phyloP scores from a whole-genome alignment of 2,329 filamentous ascomycete species.

The Aureobasidium subglaciale region DNA sequence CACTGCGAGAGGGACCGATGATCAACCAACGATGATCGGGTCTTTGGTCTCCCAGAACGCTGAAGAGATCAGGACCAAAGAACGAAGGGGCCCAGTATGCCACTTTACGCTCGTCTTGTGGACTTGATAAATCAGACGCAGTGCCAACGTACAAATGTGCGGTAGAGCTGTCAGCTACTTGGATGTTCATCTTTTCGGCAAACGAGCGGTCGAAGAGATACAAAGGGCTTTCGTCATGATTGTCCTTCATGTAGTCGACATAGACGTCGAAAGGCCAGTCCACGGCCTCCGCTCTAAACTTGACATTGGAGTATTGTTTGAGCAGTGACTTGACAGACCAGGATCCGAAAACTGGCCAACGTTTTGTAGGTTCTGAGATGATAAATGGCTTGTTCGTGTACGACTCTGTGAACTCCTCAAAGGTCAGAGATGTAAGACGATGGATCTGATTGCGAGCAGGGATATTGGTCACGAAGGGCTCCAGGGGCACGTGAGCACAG shows the following conservation, averaged over 20 bases:
- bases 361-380: conserved; percentile 69
- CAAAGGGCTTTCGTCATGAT: conserved; percentile 76
- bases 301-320: conserved; percentile 54
- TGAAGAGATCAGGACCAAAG: conserved; percentile 81
- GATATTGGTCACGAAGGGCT: conserved; percentile 62
- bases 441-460: conserved; percentile 66
- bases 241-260: conserved; percentile 71
- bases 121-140: conserved; percentile 12
- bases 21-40: conserved; percentile 92
- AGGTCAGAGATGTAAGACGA: conserved; percentile 60
- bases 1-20: conserved; percentile 76
- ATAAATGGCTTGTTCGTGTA: conserved; percentile 85
- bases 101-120: conserved; percentile 34
- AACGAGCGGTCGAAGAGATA: conserved; percentile 90
- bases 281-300: conserved; percentile 85
- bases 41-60: conserved; percentile 66
- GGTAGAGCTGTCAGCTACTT: conserved; percentile 44
- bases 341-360: conserved; percentile 68
- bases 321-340: conserved; percentile 69
- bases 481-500: conserved; percentile 68
- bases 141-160: conserved; percentile 15
- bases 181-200: conserved; percentile 73
- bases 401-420: conserved; percentile 62
- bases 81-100: conserved; percentile 74
- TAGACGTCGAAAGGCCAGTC: conserved; percentile 86